A percentile compares a stretch with the other conserved stretches of the same genome.
Evolutionary conservation across 805 yeast genomes (phyloP).

Genomic region (Danielozyma ontarioensis): DNA sequence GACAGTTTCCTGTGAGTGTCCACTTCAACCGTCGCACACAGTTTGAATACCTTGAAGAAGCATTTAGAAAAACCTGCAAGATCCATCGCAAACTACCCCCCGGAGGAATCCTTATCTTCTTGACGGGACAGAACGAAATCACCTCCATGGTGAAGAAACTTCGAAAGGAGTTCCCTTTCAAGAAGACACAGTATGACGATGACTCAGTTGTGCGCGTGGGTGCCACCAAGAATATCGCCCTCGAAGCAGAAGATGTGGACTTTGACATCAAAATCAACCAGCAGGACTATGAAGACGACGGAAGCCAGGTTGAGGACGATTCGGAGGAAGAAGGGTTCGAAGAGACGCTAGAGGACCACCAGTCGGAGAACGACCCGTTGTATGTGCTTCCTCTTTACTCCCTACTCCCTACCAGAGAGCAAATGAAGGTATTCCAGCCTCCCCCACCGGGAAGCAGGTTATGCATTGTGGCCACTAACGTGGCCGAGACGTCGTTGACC

Average conservation of each 20-base stretch:
- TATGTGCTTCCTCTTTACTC: conserved; percentile 92
- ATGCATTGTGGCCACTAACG: conserved; percentile 93
- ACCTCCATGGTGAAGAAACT: conserved; percentile 65
- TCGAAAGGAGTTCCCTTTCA: conserved; percentile 61
- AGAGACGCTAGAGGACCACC: conserved; percentile 66
- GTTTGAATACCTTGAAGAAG: conserved; percentile 78
- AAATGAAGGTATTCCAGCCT: conserved; percentile 81
- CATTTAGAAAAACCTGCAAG: conserved; percentile 76
- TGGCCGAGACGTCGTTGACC: conserved; percentile 95
- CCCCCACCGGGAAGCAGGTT: conserved; percentile 85
- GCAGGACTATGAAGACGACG: conserved; percentile 41
- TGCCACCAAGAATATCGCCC: conserved; percentile 54
- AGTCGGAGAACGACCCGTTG: conserved; percentile 69
- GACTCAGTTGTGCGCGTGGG: conserved; percentile 40
- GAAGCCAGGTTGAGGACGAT: conserved; percentile 48
- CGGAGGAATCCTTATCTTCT: conserved; percentile 86
- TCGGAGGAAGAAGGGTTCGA: conserved; percentile 65
- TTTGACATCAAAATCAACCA: conserved; percentile 35
- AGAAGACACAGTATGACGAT: conserved; percentile 20
- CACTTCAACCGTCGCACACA: conserved; percentile 84
- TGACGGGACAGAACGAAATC: conserved; percentile 95
- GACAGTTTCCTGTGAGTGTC: conserved; percentile 89
- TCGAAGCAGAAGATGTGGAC: conserved; percentile 88
- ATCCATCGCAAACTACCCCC: conserved; percentile 85
- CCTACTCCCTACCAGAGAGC: conserved; percentile 87